phyloP scores from a whole-genome alignment of 768 basidiomycete genomes.

The Zangia roseola region DNA sequence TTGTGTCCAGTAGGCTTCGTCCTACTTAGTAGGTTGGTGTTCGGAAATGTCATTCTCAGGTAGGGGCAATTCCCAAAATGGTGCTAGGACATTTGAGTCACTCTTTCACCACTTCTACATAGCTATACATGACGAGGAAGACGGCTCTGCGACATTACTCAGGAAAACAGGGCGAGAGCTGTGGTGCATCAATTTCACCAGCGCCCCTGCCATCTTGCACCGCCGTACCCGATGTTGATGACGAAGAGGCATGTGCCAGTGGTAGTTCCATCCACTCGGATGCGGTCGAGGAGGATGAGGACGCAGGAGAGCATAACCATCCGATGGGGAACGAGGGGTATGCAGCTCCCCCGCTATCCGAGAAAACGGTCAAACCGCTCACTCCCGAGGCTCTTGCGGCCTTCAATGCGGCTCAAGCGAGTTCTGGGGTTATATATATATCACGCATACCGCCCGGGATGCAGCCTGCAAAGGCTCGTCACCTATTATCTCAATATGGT shows the following conservation, averaged over 20 bases:
- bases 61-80: conserved; percentile 11
- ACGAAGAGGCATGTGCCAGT: neutral
- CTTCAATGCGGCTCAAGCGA: conserved; percentile 70
- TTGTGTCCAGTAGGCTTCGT: no score
- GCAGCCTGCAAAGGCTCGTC: conserved; percentile 94
- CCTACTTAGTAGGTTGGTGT: no score
- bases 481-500: conserved; percentile 87
- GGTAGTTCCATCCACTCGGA: neutral
- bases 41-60: no score
- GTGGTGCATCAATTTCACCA: neutral
- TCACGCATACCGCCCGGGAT: conserved; percentile 97
- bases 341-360: conserved; percentile 40
- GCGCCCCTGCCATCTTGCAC: neutral
- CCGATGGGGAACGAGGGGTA: conserved; percentile 59
- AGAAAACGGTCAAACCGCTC: conserved; percentile 66
- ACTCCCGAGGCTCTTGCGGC: conserved; percentile 72
- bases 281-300: conserved; percentile 27
- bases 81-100: neutral
- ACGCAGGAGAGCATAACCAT: conserved; percentile 22
- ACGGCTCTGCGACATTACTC: neutral
- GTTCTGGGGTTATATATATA: conserved; percentile 89
- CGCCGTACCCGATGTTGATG: neutral
- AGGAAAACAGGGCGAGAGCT: neutral
- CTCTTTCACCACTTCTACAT: neutral
- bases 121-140: conserved; percentile 11